Conservation (phyloP, 345 rosid species). For the Lepidium aucheri region DNA sequence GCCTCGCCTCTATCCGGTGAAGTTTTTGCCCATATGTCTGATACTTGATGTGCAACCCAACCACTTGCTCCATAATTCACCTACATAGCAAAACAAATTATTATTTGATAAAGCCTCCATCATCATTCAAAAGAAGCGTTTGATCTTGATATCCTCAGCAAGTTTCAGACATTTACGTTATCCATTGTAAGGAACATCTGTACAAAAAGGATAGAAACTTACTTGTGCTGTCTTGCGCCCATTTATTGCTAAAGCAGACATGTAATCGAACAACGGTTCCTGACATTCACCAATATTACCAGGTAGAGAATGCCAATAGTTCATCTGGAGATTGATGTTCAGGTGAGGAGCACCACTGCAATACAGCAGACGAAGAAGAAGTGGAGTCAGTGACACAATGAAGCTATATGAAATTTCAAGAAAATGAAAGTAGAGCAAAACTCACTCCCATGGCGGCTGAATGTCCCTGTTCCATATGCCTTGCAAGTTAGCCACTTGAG, state of each 20-base stretch:
- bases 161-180: not conserved
- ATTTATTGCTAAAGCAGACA: conserved; percentile 54
- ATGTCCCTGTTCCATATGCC: conserved; percentile 91
- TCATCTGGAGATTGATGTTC: conserved; percentile 97
- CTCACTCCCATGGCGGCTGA: conserved; percentile 88
- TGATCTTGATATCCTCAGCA: not conserved
- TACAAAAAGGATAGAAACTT: conserved; percentile 16
- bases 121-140: not conserved
- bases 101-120: not conserved
- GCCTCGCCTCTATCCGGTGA: conserved; percentile 70
- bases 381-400: not conserved
- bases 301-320: conserved; percentile 91
- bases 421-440: conserved; percentile 3
- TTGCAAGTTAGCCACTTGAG: conserved; percentile 86
- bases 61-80: conserved; percentile 81
- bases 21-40: conserved; percentile 93
- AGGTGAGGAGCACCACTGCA: conserved; percentile 84
- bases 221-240: conserved; percentile 88
- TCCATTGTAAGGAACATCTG: not conserved
- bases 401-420: not conserved
- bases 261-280: conserved; percentile 78
- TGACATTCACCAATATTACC: conserved; percentile 83
- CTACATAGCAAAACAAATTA: conserved; percentile 34
- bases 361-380: not conserved
- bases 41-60: conserved; percentile 85